phyloP scores from a whole-genome alignment of 371 early-diverging fungal genomes.

The Mortierella sp. region DNA sequence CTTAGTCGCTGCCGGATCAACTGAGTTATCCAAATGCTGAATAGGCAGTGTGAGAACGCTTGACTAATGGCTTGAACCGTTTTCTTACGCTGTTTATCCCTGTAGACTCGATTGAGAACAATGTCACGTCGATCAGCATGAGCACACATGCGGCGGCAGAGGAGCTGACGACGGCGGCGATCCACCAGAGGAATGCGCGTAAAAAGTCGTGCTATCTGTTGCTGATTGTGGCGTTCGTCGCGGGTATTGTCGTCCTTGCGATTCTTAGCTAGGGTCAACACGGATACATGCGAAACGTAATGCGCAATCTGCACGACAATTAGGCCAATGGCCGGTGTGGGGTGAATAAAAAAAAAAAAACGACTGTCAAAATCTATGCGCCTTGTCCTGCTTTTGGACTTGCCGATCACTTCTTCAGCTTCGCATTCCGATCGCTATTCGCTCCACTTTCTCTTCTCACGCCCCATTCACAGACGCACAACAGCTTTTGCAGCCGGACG shows the following conservation, averaged over 20 bases:
- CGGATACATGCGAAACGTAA: neutral
- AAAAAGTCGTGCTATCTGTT: slow-evolving; percentile 87
- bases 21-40: neutral
- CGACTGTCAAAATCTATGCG: neutral
- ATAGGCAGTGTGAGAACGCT: neutral
- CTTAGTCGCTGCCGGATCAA: neutral
- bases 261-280: slow-evolving; percentile 21
- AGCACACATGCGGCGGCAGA: slow-evolving; percentile 85
- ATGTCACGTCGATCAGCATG: slow-evolving; percentile 84
- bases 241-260: slow-evolving; percentile 61
- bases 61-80: neutral
- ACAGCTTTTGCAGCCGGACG: neutral
- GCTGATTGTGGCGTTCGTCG: slow-evolving; percentile 78
- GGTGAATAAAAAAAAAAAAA: neutral
- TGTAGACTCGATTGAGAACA: slow-evolving; percentile 88
- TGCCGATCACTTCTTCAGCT: neutral
- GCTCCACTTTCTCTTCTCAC: neutral
- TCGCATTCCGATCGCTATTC: neutral
- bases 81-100: neutral
- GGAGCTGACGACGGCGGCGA: slow-evolving; percentile 85
- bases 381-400: neutral
- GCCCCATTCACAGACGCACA: neutral
- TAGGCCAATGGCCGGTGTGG: neutral
- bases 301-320: neutral
- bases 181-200: slow-evolving; percentile 84